A percentile compares a stretch with the other conserved stretches of the same genome.
Conservation (phyloP, 768 basidiomycete genomes). For the Mycena sanguinolenta region DNA sequence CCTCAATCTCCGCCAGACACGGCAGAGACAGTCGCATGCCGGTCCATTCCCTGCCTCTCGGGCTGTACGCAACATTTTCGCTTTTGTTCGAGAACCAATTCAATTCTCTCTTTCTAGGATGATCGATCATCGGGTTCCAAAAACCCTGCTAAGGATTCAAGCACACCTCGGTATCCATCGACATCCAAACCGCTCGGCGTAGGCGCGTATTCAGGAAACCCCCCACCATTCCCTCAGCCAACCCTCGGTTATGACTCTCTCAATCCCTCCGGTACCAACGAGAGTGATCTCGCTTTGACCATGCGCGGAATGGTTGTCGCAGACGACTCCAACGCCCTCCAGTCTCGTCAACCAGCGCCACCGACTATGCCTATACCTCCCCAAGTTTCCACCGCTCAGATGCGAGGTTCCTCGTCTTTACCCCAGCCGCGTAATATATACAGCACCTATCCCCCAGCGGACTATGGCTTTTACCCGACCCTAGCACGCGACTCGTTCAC, state of each 20-base stretch:
- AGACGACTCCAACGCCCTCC: constrained; percentile 59
- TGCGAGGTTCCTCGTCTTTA: constrained; percentile 56
- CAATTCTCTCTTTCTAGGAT: constrained; percentile 53
- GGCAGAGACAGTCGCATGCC: constrained; percentile 60
- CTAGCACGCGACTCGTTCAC: constrained; percentile 63
- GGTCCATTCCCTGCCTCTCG: constrained; percentile 57
- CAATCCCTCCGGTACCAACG: constrained; percentile 45
- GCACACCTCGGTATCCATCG: constrained; percentile 55
- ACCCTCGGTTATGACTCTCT: constrained; percentile 48
- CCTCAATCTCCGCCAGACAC: constrained; percentile 58
- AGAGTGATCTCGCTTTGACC: constrained; percentile 68
- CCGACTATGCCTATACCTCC: constrained; percentile 47
- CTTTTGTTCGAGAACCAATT: constrained; percentile 22
- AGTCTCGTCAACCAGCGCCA: constrained; percentile 54
- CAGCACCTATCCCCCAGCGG: constrained; percentile 64
- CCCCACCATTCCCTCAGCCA: constrained; percentile 34
- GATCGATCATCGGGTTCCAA: constrained; percentile 60
- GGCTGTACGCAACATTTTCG: constrained; percentile 49
- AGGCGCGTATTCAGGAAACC: constrained; percentile 43
- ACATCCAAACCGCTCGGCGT: constrained; percentile 53
- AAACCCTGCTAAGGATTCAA: constrained; percentile 60
- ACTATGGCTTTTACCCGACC: constrained; percentile 69
- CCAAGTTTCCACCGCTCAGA: constrained; percentile 47
- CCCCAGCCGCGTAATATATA: constrained; percentile 63
- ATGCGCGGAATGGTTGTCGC: constrained; percentile 74